These are phyloP conservation scores for Fusarium mexicanum DNA, from an alignment of 2,329 filamentous ascomycete species.

Conservation along the genomic window DNA sequence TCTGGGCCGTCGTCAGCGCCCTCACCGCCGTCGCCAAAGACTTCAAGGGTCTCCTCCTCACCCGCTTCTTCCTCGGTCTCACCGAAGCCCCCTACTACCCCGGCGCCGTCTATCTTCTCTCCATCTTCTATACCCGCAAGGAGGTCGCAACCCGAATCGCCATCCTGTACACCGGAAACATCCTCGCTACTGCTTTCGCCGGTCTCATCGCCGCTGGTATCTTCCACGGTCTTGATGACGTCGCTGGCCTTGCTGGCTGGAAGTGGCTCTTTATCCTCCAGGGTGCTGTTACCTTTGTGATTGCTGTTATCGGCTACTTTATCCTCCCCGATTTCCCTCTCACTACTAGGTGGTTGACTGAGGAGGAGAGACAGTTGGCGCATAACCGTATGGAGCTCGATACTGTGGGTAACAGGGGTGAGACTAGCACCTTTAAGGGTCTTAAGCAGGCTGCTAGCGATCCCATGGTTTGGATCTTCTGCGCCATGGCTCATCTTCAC, in stretches of 20 bases:
- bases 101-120: slow-evolving; percentile 54
- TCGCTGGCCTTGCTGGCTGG: slow-evolving; percentile 44
- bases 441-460: slow-evolving; percentile 56
- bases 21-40: slow-evolving; percentile 58
- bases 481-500: slow-evolving; percentile 61
- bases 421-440: slow-evolving; percentile 54
- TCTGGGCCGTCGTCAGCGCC: slow-evolving; percentile 59
- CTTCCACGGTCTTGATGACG: slow-evolving; percentile 47
- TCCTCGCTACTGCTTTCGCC: slow-evolving; percentile 51
- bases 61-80: slow-evolving; percentile 56
- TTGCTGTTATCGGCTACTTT: slow-evolving; percentile 43
- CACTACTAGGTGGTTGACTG: slow-evolving; percentile 54
- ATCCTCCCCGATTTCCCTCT: slow-evolving; percentile 52
- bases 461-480: slow-evolving; percentile 59
- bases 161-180: slow-evolving; percentile 55
- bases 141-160: slow-evolving; percentile 56
- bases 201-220: slow-evolving; percentile 58
- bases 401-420: slow-evolving; percentile 54
- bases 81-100: slow-evolving; percentile 54
- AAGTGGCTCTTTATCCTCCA: slow-evolving; percentile 72
- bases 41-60: slow-evolving; percentile 59
- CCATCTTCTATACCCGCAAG: slow-evolving; percentile 64
- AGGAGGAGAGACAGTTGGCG: slow-evolving; percentile 56
- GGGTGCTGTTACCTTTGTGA: slow-evolving; percentile 55
- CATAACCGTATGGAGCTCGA: slow-evolving; percentile 56